phyloP scores from a whole-genome alignment of 2,329 filamentous ascomycete species.

The Verticillium longisporum region DNA sequence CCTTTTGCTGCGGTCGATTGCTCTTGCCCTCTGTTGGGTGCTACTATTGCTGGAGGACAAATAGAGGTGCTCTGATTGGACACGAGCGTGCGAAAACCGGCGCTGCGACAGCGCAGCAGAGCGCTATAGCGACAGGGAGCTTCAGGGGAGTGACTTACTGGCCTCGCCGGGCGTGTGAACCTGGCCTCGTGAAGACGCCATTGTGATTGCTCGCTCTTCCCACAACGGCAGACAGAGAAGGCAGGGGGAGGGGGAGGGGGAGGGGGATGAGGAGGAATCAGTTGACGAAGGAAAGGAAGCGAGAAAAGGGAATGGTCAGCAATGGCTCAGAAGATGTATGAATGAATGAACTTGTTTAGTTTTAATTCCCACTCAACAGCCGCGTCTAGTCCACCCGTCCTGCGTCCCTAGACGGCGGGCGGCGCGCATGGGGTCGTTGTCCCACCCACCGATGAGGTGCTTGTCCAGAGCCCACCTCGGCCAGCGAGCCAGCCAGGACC shows the following conservation, averaged over 20 bases:
- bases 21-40: neutral
- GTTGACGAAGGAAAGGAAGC: neutral
- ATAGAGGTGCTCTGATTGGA: slow-evolving; percentile 11
- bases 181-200: slow-evolving; percentile 19
- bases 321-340: neutral
- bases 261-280: neutral
- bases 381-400: neutral
- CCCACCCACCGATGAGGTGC: slow-evolving; percentile 1
- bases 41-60: slow-evolving; percentile 4
- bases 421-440: neutral
- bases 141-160: slow-evolving; percentile 37
- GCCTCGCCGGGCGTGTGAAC: slow-evolving; percentile 58
- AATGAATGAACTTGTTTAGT: neutral
- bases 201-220: slow-evolving; percentile 1
- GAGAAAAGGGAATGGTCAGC: neutral
- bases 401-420: neutral
- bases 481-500: neutral
- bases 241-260: no score
- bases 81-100: slow-evolving; percentile 1
- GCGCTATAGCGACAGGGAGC: neutral
- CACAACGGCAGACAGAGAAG: neutral
- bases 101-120: neutral
- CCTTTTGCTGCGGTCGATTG: neutral
- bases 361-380: neutral
- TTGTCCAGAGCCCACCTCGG: neutral